These are phyloP conservation scores for Pseudozyma tsukubaensis DNA, from an alignment of 1,284 basidiomycete genomes.

Conservation along the genomic window DNA sequence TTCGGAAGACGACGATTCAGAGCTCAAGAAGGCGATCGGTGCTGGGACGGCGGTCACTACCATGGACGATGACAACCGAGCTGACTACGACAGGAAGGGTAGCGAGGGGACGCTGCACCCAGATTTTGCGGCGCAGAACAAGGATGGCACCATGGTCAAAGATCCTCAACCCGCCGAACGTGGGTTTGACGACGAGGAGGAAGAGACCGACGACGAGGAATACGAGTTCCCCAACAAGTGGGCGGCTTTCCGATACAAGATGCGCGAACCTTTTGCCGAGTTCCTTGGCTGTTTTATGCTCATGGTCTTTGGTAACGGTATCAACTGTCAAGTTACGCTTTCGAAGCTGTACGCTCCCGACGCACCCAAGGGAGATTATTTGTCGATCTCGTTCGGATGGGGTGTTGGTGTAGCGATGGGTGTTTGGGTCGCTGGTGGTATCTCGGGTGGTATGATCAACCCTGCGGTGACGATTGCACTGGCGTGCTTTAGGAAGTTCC, in stretches of 20 bases:
- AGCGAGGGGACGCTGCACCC: conserved; percentile 19
- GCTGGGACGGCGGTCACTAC: conserved; percentile 18
- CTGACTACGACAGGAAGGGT: conserved; percentile 8
- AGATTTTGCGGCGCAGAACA: conserved; percentile 1
- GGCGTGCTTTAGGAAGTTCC: conserved; percentile 79
- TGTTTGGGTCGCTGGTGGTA: conserved; percentile 60
- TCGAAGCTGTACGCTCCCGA: conserved; percentile 41
- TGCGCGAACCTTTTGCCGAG: conserved; percentile 60
- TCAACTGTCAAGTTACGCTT: conserved; percentile 60
- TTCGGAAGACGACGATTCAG: conserved; percentile 8
- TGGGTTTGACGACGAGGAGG: conserved; percentile 20
- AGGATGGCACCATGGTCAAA: conserved; percentile 2
- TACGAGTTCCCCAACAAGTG: conserved; percentile 58
- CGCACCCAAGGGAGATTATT: conserved; percentile 48
- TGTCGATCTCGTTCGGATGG: conserved; percentile 62
- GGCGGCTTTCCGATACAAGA: conserved; percentile 53
- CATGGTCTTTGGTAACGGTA: conserved; percentile 62
- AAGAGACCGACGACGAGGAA: conserved; percentile 26
- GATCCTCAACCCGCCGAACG: conserved; percentile 37
- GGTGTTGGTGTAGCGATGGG: conserved; percentile 63
- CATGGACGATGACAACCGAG: conserved; percentile 13
- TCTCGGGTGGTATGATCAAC: conserved; percentile 59
- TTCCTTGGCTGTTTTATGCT: conserved; percentile 59
- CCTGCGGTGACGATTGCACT: conserved; percentile 74
- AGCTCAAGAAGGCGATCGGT: conserved; percentile 6